Base-by-base conservation (phyloP, 257 asterid genomes). In the Prunella vulgaris region DNA sequence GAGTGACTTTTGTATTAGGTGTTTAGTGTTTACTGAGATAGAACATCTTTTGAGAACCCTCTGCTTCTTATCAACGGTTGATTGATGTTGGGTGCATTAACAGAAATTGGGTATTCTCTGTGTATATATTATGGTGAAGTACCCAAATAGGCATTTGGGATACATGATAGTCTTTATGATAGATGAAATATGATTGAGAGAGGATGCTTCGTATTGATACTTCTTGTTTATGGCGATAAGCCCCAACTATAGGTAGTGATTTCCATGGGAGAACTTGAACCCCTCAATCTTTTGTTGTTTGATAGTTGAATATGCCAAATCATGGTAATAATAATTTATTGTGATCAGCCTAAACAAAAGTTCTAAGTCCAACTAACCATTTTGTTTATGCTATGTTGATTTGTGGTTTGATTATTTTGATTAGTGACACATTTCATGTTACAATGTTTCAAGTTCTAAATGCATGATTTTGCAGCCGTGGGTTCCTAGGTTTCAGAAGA, bases 381-480 rank as follows among this genome's bases (percentile, higher is more conserved):
- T 70, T 66, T 48, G 42, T 67, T 48, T 58, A 49, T 76, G 59
- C 52, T 72, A 61, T 76, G 79, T 57, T 84, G 93, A 74, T 53
- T 69, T 63, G 12, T 73, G 88, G 86, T 35, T 60, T 68, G 63
- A 14, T 25, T 77, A 28, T 66, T 42, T 69, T 48, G n/a, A 40
- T 53, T 22, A 15, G 48, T 42, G 56, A 60, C 10, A 70, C 60
- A 32, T 51, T 20, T 33, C 49, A 20, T n/a, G 22, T 68, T 63
- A 8, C 49, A 9, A 54, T 64, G 17, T 44, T n/a, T 63, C 58
- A 46, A 7, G 37, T 65, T 59, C 21, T 49, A 30, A 63, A 20
- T 33, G 54, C 56, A 48, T 70, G 54, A 53, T 63, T 70, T 63
- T 80, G 87, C 99, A 94, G 99, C 93, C 88, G 72, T 89, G 97